Evolutionary conservation across 306 rosid genomes (phyloP).

Genomic region (Malus asiatica): DNA sequence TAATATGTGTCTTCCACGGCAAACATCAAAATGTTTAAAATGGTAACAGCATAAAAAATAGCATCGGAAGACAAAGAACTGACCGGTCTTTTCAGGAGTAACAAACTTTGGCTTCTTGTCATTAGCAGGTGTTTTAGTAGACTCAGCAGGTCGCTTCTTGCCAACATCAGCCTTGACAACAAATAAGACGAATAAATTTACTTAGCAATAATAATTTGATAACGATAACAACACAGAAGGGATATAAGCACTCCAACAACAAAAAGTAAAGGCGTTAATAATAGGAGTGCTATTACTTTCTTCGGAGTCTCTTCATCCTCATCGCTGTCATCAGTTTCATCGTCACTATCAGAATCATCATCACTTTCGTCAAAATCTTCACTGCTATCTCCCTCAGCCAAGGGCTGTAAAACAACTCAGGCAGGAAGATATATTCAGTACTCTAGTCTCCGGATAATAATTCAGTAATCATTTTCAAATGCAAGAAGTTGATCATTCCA

Average conservation of each 20-base stretch:
- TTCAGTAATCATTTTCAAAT: background rate
- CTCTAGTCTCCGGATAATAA: background rate
- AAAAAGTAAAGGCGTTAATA: background rate
- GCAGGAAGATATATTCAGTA: background rate
- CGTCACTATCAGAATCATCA: conserved; percentile 10
- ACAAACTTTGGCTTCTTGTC: conserved; percentile 55
- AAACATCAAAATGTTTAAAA: background rate
- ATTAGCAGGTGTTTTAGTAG: conserved; percentile 32
- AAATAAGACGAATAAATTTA: background rate
- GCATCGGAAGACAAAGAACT: conserved; percentile 10
- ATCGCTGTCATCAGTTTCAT: conserved; percentile 32
- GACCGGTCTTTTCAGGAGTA: conserved; percentile 58
- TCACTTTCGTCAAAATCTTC: conserved; percentile 21
- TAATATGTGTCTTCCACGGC: background rate
- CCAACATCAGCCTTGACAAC: conserved; percentile 32
- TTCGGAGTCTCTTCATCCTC: conserved; percentile 43
- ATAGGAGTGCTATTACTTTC: conserved; percentile 30
- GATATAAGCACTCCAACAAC: background rate
- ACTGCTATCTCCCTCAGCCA: conserved; percentile 15
- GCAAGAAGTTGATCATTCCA: background rate
- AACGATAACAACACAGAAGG: background rate
- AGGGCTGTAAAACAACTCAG: conserved; percentile 19
- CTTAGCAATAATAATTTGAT: background rate
- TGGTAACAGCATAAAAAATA: background rate
- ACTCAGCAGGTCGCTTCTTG: conserved; percentile 38